phyloP scores from a whole-genome alignment of 164 flowering plant genomes.

The Malania oleifera region DNA sequence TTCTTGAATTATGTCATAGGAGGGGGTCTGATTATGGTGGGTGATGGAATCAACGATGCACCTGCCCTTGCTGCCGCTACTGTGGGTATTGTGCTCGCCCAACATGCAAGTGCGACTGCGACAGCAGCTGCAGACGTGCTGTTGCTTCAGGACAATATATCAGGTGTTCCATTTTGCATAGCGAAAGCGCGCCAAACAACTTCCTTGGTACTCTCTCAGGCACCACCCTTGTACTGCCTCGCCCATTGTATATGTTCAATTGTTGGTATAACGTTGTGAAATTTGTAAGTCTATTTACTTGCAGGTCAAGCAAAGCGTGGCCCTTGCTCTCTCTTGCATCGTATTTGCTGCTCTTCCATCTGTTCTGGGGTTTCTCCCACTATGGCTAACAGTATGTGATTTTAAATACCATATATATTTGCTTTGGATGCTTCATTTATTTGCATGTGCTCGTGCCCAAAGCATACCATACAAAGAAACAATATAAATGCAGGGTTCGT shows the following conservation, averaged over 20 bases:
- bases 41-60: slow-evolving; percentile 99
- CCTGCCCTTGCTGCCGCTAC: slow-evolving; percentile 99
- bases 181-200: slow-evolving; percentile 94
- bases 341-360: slow-evolving; percentile 88
- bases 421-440: too few relatives aligned
- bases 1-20: slow-evolving; percentile 35
- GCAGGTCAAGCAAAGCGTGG: slow-evolving; percentile 95
- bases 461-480: too few relatives aligned
- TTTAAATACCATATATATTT: too few relatives aligned
- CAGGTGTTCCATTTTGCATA: slow-evolving; percentile 85
- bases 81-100: slow-evolving; percentile 94
- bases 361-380: slow-evolving; percentile 87
- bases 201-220: slow-evolving; percentile 69
- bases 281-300: slow-evolving; percentile 12
- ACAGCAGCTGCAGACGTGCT: slow-evolving; percentile 95
- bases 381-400: slow-evolving; percentile 98
- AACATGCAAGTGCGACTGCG: slow-evolving; percentile 98
- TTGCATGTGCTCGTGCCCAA: too few relatives aligned
- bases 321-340: slow-evolving; percentile 80
- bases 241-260: too few relatives aligned
- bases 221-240: too few relatives aligned
- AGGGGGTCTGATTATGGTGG: slow-evolving; percentile 95
- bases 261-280: background rate
- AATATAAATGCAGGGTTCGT: too few relatives aligned
- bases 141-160: slow-evolving; percentile 80